These are phyloP conservation scores for Amylocarpus encephaloides DNA, from an alignment of 2,329 filamentous ascomycete species.

Conservation along the genomic window DNA sequence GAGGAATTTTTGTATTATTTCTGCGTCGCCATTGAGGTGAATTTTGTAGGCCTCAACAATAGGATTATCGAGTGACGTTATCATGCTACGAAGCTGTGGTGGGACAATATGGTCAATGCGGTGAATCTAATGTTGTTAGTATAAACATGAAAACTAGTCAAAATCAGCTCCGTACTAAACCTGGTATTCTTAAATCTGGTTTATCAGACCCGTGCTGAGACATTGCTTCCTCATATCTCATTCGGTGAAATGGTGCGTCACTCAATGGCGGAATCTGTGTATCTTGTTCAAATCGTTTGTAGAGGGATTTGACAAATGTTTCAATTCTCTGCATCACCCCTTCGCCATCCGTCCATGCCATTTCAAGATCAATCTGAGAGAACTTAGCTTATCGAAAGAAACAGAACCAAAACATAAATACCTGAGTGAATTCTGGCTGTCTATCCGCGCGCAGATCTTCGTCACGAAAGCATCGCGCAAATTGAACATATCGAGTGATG, in stretches of 20 bases:
- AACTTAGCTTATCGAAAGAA: conserved; percentile 6
- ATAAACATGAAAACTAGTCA: neutral
- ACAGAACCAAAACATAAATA: conserved; percentile 31
- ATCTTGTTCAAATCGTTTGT: conserved; percentile 4
- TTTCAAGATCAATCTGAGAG: conserved; percentile 77
- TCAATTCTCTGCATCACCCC: conserved; percentile 54
- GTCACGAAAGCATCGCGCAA: conserved; percentile 91
- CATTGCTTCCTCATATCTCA: conserved; percentile 76
- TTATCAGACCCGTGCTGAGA: conserved; percentile 80
- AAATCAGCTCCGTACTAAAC: conserved; percentile 42
- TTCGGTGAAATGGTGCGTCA: conserved; percentile 17
- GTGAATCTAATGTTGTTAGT: conserved; percentile 48
- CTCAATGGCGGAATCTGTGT: conserved; percentile 7
- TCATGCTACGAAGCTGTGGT: conserved; percentile 63
- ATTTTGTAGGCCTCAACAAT: conserved; percentile 71
- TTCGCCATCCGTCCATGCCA: conserved; percentile 71
- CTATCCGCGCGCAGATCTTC: conserved; percentile 88
- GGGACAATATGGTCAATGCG: conserved; percentile 58
- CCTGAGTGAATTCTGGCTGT: conserved; percentile 94
- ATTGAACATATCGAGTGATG: conserved; percentile 77
- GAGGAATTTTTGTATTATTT: conserved; percentile 55
- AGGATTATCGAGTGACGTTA: conserved; percentile 62
- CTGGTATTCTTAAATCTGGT: conserved; percentile 74
- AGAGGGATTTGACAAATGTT: conserved; percentile 23
- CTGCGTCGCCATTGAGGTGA: conserved; percentile 45